These are phyloP conservation scores for Coemansia sp. DNA, from an alignment of 192 early-diverging fungal species.

Conservation along the genomic window DNA sequence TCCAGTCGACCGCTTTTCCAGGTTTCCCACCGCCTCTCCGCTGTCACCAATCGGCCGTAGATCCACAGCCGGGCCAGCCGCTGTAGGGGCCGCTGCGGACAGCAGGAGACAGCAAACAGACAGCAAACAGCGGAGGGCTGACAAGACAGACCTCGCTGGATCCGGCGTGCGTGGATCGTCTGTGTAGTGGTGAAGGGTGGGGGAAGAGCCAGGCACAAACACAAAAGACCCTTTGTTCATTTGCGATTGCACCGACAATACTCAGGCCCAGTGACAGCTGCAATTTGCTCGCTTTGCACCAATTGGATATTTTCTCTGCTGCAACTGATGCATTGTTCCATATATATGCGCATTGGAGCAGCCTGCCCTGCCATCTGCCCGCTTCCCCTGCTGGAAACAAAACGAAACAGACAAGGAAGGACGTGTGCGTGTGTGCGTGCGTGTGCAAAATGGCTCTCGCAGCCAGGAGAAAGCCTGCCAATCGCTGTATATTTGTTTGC, in stretches of 20 bases:
- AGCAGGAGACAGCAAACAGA: neutral
- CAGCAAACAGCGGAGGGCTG: neutral
- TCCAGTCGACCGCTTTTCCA: neutral
- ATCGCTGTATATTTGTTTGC: neutral
- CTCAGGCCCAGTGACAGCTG: conserved; percentile 1
- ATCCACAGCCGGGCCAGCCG: neutral
- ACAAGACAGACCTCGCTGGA: neutral
- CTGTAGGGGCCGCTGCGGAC: neutral
- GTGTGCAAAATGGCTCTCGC: neutral
- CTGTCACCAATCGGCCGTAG: neutral
- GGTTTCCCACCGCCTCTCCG: neutral
- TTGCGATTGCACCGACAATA: neutral
- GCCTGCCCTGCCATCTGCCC: neutral
- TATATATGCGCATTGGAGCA: neutral
- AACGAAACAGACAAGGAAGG: neutral
- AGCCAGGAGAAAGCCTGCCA: neutral
- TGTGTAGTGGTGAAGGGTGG: neutral
- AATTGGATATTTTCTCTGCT: conserved; percentile 14
- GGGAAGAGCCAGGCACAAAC: conserved; percentile 5
- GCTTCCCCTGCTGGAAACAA: neutral
- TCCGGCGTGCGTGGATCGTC: neutral
- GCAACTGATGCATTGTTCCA: neutral
- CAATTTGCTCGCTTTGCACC: conserved; percentile 1
- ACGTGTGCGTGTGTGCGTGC: neutral
- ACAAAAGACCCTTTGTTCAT: neutral